Conservation (phyloP, 176 grass and related monocot species). For the Alloteropsis semialata region DNA sequence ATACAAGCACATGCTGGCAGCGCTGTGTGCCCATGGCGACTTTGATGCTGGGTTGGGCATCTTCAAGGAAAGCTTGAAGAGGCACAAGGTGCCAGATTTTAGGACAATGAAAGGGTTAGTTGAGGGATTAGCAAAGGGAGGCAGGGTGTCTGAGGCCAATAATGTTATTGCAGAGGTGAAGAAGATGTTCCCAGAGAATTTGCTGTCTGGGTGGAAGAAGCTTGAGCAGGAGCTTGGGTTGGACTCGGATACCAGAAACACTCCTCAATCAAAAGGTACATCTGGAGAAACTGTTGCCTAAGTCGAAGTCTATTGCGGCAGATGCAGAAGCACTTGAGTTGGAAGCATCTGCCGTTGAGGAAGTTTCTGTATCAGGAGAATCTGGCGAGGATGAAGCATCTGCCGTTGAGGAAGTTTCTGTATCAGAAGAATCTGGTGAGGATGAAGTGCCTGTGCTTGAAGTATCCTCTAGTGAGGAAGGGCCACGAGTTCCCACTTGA, state of each 20-base stretch:
- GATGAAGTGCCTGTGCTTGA: neutral
- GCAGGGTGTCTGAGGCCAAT: constrained; percentile 48
- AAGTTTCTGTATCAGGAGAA: constrained; percentile 17
- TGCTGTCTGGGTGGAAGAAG: constrained; percentile 52
- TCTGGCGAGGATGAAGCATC: constrained; percentile 24
- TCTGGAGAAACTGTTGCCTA: constrained; percentile 16
- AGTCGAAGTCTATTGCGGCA: neutral
- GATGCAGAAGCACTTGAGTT: constrained; percentile 19
- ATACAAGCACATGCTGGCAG: constrained; percentile 44
- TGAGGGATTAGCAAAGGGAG: constrained; percentile 49
- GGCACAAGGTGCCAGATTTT: constrained; percentile 48
- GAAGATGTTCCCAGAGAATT: constrained; percentile 34
- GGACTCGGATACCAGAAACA: constrained; percentile 13
- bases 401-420: neutral
- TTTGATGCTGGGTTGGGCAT: constrained; percentile 42
- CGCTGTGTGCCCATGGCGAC: constrained; percentile 50
- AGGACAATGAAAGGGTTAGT: constrained; percentile 48
- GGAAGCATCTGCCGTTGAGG: neutral
- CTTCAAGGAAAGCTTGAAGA: constrained; percentile 50
- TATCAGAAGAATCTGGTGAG: constrained; percentile 19
- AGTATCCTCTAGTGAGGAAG: constrained; percentile 14
- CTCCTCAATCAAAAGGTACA: neutral
- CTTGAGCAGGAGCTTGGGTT: constrained; percentile 60
- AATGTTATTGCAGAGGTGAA: constrained; percentile 28
- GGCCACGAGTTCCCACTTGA: constrained; percentile 18